Conservation (phyloP, 768 basidiomycete species). For the Agrocybe praecox region DNA sequence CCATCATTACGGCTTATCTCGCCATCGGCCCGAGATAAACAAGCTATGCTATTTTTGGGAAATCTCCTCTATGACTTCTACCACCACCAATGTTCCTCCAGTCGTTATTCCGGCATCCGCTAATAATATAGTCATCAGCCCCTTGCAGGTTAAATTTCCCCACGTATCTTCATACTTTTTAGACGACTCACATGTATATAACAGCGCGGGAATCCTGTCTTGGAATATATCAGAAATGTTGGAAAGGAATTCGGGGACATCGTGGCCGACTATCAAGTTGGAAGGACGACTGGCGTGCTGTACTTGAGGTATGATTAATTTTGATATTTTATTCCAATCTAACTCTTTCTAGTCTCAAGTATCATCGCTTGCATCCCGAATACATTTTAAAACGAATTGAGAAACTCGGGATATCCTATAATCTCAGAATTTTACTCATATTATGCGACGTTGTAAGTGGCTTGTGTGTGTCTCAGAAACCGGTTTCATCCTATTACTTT, state of each 20-base stretch:
- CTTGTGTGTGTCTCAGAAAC: background rate
- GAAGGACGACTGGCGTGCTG: slow-evolving; percentile 88
- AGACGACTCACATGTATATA: background rate
- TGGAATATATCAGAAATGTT: slow-evolving; percentile 85
- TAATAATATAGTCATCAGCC: slow-evolving; percentile 65
- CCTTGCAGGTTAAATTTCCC: slow-evolving; percentile 50
- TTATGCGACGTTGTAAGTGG: slow-evolving; percentile 88
- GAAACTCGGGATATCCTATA: slow-evolving; percentile 80
- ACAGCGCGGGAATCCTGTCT: slow-evolving; percentile 87
- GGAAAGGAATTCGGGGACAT: slow-evolving; percentile 96
- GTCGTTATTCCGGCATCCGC: slow-evolving; percentile 66
- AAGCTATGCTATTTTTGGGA: slow-evolving; percentile 1
- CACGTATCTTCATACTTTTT: background rate
- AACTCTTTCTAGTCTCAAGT: slow-evolving; percentile 65
- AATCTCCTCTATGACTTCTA: slow-evolving; percentile 22
- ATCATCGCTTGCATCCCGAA: slow-evolving; percentile 96
- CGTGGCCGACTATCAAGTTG: slow-evolving; percentile 93
- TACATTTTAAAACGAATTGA: slow-evolving; percentile 93
- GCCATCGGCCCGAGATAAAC: background rate
- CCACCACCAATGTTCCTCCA: slow-evolving; percentile 41
- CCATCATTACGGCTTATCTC: slow-evolving; percentile 13
- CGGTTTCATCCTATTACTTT: background rate
- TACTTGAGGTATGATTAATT: slow-evolving; percentile 72
- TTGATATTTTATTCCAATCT: background rate
- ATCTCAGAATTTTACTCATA: slow-evolving; percentile 82